Evolutionary conservation across 352 stramenopile genomes (phyloP).

Genomic region (Globisporangium uncinulatum): DNA sequence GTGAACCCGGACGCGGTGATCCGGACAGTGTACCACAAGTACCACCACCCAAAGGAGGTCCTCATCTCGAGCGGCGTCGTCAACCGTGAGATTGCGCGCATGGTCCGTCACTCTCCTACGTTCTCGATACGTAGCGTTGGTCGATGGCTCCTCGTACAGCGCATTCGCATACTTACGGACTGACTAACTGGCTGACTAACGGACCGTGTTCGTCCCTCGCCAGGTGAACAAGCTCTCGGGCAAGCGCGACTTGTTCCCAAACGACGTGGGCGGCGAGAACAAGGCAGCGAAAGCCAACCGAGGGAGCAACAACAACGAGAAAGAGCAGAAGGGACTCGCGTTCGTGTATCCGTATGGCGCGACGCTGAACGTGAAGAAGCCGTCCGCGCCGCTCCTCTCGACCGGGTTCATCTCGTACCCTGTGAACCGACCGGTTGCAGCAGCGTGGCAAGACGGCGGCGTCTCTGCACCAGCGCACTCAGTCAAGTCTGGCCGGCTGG

Average conservation of each 20-base stretch:
- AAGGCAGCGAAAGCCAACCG: constrained; percentile 16
- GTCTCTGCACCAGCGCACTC: constrained; percentile 49
- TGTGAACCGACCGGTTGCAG: constrained; percentile 91
- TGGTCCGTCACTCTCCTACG: constrained; percentile 23
- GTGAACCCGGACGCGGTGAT: constrained; percentile 88
- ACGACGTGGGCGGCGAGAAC: constrained; percentile 26
- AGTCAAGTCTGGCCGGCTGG: constrained; percentile 58
- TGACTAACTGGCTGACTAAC: neutral
- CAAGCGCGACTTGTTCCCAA: constrained; percentile 48
- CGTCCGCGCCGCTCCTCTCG: constrained; percentile 77
- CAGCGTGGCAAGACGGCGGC: constrained; percentile 83
- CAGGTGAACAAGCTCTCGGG: constrained; percentile 60
- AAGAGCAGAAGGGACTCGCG: constrained; percentile 83
- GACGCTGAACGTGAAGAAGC: constrained; percentile 92
- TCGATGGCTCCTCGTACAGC: no score
- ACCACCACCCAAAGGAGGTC: constrained; percentile 95
- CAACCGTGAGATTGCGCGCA: constrained; percentile 87
- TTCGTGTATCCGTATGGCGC: constrained; percentile 96
- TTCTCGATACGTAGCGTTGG: neutral
- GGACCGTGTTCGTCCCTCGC: no score
- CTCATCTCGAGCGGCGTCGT: constrained; percentile 93
- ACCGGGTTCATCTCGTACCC: constrained; percentile 95
- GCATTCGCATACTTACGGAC: neutral
- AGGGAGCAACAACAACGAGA: constrained; percentile 37
- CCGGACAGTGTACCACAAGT: constrained; percentile 95